Conservation (phyloP, 2,329 filamentous ascomycete species). For the Pyricularia sp. region DNA sequence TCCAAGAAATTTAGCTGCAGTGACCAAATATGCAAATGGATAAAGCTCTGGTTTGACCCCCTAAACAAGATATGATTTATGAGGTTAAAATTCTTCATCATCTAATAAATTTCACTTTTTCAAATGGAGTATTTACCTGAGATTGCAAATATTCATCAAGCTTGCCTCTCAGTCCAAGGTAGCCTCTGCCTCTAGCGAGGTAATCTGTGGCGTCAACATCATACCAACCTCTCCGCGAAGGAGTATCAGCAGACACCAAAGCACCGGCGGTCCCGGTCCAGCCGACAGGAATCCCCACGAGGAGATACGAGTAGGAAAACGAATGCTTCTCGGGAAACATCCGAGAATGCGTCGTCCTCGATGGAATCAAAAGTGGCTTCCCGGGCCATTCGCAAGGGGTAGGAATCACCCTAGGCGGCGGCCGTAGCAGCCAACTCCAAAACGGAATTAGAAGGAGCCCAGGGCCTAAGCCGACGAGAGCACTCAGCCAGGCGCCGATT, state of each 20-base stretch:
- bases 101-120: not conserved
- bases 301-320: conserved; percentile 63
- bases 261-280: conserved; percentile 45
- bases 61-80: conserved; percentile 24
- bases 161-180: conserved; percentile 52
- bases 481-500: not conserved
- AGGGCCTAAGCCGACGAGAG: not conserved
- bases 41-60: conserved; percentile 49
- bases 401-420: not conserved
- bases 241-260: conserved; percentile 39
- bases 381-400: conserved; percentile 16
- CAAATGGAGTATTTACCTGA: conserved; percentile 32
- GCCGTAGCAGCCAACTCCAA: not conserved
- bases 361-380: conserved; percentile 51
- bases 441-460: not conserved
- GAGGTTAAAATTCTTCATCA: conserved; percentile 5
- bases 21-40: conserved; percentile 61
- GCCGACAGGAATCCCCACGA: conserved; percentile 59
- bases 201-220: conserved; percentile 51
- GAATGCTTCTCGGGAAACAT: conserved; percentile 59
- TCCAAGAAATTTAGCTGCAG: conserved; percentile 58
- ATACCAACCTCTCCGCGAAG: conserved; percentile 38
- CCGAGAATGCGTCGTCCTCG: conserved; percentile 54
- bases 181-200: conserved; percentile 41
- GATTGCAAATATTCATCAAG: conserved; percentile 47